phyloP scores from a whole-genome alignment of 768 basidiomycete genomes.

The Lanmaoa pseudosensibilis region DNA sequence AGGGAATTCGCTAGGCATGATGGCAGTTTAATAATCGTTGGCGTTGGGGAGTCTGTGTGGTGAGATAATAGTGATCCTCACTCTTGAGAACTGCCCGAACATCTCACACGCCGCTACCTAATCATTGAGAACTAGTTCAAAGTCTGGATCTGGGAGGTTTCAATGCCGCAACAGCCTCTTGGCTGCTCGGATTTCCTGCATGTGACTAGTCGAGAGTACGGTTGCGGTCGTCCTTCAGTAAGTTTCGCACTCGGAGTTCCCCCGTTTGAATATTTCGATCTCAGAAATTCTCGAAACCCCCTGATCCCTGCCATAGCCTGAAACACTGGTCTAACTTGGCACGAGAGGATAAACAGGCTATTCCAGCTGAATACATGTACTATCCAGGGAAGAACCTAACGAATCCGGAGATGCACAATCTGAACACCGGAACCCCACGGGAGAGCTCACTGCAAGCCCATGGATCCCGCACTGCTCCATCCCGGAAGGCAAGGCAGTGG shows the following conservation, averaged over 20 bases:
- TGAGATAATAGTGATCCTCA: background rate
- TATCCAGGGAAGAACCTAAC: background rate
- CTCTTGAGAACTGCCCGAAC: background rate
- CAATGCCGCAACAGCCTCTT: too few relatives aligned
- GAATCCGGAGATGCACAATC: background rate
- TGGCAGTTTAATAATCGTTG: background rate
- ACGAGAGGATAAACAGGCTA: background rate
- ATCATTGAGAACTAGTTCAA: background rate
- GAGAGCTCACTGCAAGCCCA: background rate
- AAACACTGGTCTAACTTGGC: background rate
- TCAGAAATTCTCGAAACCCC: background rate
- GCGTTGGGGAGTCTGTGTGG: too few relatives aligned
- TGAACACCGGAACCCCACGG: background rate
- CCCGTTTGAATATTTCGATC: too few relatives aligned
- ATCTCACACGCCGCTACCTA: background rate
- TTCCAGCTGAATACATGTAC: background rate
- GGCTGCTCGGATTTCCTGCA: too few relatives aligned
- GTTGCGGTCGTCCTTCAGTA: too few relatives aligned
- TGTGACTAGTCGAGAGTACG: too few relatives aligned
- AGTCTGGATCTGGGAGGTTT: background rate
- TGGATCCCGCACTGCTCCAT: background rate
- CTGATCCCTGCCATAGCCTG: background rate
- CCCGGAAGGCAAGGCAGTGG: background rate
- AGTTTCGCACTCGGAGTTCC: too few relatives aligned
- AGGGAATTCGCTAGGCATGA: conserved; percentile 40